Evolutionary conservation across 1,284 basidiomycete genomes (phyloP).

Genomic region (Pyrrhoderma lamaoense): DNA sequence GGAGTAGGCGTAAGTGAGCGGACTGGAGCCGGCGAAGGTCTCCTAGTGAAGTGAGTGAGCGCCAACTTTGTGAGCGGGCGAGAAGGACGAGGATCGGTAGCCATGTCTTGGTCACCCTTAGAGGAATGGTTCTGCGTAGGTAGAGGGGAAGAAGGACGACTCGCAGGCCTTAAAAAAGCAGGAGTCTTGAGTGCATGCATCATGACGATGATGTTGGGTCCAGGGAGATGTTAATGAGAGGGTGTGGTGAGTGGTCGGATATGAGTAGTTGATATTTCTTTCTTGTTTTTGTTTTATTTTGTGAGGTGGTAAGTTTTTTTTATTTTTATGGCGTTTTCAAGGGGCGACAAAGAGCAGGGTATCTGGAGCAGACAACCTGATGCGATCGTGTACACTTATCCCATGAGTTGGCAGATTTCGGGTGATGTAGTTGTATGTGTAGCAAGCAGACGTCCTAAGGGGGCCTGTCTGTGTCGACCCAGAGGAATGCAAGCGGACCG

Average conservation of each 20-base stretch:
- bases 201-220: constrained; percentile 17
- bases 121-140: constrained; percentile 30
- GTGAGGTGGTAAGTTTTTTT: neutral
- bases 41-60: constrained; percentile 48
- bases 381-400: constrained; percentile 45
- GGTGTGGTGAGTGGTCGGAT: neutral
- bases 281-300: constrained; percentile 18
- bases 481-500: constrained; percentile 50
- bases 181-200: constrained; percentile 62
- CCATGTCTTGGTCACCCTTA: constrained; percentile 34
- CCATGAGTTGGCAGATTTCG: constrained; percentile 43
- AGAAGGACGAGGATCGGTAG: constrained; percentile 34
- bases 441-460: constrained; percentile 47
- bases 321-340: too few relatives aligned
- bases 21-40: constrained; percentile 33
- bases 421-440: constrained; percentile 17
- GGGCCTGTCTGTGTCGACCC: constrained; percentile 66
- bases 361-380: constrained; percentile 29
- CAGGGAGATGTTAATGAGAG: too few relatives aligned
- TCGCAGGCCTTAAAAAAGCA: constrained; percentile 55
- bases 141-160: constrained; percentile 54
- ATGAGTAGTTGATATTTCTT: constrained; percentile 18
- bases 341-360: constrained; percentile 17
- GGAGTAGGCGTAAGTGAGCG: constrained; percentile 35
- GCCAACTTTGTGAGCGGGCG: constrained; percentile 51